A percentile compares a stretch with the other conserved stretches of the same genome.
Evolutionary conservation across 148 eudicot genomes (phyloP).

Genomic region (Amaranthus hypochondriacus): DNA sequence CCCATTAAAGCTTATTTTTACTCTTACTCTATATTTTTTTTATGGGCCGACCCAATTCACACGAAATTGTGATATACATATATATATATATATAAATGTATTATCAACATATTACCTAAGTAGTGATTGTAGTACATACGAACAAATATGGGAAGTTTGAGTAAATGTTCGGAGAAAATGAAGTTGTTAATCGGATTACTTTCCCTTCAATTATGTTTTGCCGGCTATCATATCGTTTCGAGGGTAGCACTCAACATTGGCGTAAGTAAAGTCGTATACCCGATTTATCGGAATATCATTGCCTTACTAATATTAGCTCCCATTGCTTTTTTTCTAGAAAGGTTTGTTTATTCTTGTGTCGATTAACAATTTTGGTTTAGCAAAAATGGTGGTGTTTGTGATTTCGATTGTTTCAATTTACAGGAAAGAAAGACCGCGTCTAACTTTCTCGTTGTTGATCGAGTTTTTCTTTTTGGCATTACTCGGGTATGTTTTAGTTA

Average conservation of each 20-base stretch:
- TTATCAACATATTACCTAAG: not conserved
- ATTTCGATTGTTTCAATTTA: not conserved
- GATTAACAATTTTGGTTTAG: not conserved
- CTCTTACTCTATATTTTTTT: too few species aligned
- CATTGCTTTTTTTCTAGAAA: slow-evolving; percentile 75
- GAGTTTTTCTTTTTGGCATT: slow-evolving; percentile 77
- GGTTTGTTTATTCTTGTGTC: slow-evolving; percentile 24
- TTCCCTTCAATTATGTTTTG: slow-evolving; percentile 66
- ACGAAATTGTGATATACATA: not conserved
- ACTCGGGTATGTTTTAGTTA: slow-evolving; percentile 45
- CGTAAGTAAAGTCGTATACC: slow-evolving; percentile 73
- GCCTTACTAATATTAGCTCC: slow-evolving; percentile 61
- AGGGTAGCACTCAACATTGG: slow-evolving; percentile 79
- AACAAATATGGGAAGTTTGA: slow-evolving; percentile 39
- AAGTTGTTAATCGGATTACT: slow-evolving; percentile 66
- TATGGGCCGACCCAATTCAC: slow-evolving; percentile 8
- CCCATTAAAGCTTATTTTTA: too few species aligned
- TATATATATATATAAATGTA: not conserved
- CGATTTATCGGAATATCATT: slow-evolving; percentile 67
- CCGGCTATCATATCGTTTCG: slow-evolving; percentile 84
- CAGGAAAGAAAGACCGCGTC: slow-evolving; percentile 89
- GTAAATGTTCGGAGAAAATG: slow-evolving; percentile 42
- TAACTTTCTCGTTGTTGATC: slow-evolving; percentile 51
- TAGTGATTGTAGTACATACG: not conserved
- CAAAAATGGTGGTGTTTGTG: too few species aligned